These are phyloP conservation scores for Elaeis oleifera DNA, from an alignment of 202 grass and related monocot genomes.

Conservation along the genomic window DNA sequence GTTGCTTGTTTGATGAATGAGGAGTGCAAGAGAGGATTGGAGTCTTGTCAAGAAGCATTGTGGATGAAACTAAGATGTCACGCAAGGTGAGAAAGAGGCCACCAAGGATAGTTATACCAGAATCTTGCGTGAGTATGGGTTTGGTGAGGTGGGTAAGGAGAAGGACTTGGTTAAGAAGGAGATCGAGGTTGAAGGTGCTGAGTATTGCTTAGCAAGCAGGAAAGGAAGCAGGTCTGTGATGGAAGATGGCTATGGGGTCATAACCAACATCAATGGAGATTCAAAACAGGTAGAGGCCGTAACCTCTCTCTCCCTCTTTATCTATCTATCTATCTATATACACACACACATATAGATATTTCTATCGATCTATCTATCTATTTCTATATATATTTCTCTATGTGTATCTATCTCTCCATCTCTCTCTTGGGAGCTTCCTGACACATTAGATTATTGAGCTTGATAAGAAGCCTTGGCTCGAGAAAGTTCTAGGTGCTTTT, in stretches of 20 bases:
- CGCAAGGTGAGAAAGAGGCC: slow-evolving; percentile 35
- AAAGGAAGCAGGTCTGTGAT: slow-evolving; percentile 51
- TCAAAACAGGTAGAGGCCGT: slow-evolving; percentile 43
- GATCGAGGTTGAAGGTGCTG: slow-evolving; percentile 32
- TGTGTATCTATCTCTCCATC: too few relatives aligned
- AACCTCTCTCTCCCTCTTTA: too few relatives aligned
- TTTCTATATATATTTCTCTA: too few relatives aligned
- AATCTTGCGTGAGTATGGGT: slow-evolving; percentile 8
- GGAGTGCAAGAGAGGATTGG: neutral
- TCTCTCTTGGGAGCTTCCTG: too few relatives aligned
- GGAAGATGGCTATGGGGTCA: slow-evolving; percentile 57
- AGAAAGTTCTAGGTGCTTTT: too few relatives aligned
- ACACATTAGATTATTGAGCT: too few relatives aligned
- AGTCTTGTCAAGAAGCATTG: neutral
- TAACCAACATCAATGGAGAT: slow-evolving; percentile 16
- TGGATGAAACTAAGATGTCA: neutral
- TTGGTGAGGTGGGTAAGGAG: slow-evolving; percentile 18
- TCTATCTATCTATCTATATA: too few relatives aligned
- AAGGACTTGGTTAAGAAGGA: slow-evolving; percentile 21
- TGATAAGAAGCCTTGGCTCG: too few relatives aligned
- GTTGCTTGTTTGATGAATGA: neutral
- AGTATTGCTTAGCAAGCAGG: slow-evolving; percentile 46
- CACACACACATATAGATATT: too few relatives aligned
- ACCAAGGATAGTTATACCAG: slow-evolving; percentile 45
- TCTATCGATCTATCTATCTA: too few relatives aligned